Conservation (phyloP, 495 filamentous ascomycete genomes). For the Podospora pseudocomata region DNA sequence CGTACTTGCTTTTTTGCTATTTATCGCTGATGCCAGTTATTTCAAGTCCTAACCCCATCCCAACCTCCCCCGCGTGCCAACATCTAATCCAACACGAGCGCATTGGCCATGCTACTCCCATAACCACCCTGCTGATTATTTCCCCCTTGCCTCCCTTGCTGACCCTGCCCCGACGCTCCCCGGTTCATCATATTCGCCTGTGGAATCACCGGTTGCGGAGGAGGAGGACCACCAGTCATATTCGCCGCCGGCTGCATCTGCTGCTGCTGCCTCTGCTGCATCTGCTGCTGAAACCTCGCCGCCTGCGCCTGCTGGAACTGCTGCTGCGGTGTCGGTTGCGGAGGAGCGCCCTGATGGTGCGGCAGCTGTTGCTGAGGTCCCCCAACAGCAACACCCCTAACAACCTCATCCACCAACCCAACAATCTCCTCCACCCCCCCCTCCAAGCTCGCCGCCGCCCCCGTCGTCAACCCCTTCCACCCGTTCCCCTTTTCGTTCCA, state of each 20-base stretch:
- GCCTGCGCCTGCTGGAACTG: constrained; percentile 12
- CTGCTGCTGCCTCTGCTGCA: constrained; percentile 19
- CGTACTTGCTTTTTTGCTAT: no score
- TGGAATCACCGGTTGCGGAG: background rate
- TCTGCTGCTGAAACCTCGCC: constrained; percentile 13
- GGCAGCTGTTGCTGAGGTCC: constrained; percentile 16
- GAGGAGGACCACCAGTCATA: background rate
- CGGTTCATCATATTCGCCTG: background rate
- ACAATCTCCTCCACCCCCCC: constrained; percentile 34
- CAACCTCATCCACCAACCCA: constrained; percentile 25
- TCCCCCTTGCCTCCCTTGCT: constrained; percentile 6
- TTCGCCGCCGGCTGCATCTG: constrained; percentile 7
- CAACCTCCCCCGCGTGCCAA: background rate
- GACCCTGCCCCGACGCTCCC: background rate
- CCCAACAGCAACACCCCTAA: constrained; percentile 27
- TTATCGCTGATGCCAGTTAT: no score
- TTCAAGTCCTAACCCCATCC: no score
- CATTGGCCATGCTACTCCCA: constrained; percentile 17
- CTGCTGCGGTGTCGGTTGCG: constrained; percentile 4
- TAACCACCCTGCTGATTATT: constrained; percentile 10
- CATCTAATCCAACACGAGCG: background rate
- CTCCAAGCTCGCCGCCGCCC: constrained; percentile 34
- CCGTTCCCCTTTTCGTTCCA: constrained; percentile 33
- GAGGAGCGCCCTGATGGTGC: background rate
- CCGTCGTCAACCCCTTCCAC: constrained; percentile 33